phyloP scores from a whole-genome alignment of 257 asterid genomes.

The Schizonepeta tenuifolia region DNA sequence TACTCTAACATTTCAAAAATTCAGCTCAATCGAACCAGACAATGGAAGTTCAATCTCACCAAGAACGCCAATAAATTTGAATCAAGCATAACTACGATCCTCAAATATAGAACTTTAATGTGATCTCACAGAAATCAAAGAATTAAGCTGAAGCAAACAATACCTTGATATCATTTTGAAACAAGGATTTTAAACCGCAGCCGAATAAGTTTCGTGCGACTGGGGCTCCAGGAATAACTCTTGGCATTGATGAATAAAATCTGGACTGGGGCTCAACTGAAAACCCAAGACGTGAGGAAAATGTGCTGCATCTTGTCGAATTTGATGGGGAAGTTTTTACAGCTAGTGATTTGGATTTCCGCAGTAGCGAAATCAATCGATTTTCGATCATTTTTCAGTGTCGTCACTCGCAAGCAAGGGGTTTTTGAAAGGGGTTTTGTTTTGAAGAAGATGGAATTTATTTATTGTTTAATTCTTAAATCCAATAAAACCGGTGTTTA shows the following conservation, averaged over 20 bases:
- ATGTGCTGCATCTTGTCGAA: constrained; percentile 40
- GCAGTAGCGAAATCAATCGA: constrained; percentile 51
- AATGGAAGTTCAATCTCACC: constrained; percentile 14
- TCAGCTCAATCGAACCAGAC: constrained; percentile 24
- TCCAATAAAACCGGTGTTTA: background rate
- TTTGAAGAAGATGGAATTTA: background rate
- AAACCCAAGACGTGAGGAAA: constrained; percentile 31
- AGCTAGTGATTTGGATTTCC: constrained; percentile 42
- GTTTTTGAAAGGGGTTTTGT: constrained; percentile 19
- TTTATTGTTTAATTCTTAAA: background rate
- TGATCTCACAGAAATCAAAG: constrained; percentile 25
- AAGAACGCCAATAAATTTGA: background rate
- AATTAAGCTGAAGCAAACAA: background rate
- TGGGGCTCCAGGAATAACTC: constrained; percentile 41
- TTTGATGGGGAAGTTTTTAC: constrained; percentile 34
- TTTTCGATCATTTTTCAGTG: constrained; percentile 47
- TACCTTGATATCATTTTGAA: constrained; percentile 58
- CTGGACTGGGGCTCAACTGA: constrained; percentile 42
- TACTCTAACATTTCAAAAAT: constrained; percentile 15
- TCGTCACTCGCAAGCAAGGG: background rate
- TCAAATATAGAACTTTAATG: constrained; percentile 8
- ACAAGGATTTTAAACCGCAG: constrained; percentile 57
- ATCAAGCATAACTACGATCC: constrained; percentile 22
- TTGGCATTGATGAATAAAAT: constrained; percentile 47
- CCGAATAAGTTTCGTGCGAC: constrained; percentile 39